A percentile compares a stretch with the other conserved stretches of the same genome.
Conservation (phyloP, 2,329 filamentous ascomycete species). For the Hypoxylon sp. region DNA sequence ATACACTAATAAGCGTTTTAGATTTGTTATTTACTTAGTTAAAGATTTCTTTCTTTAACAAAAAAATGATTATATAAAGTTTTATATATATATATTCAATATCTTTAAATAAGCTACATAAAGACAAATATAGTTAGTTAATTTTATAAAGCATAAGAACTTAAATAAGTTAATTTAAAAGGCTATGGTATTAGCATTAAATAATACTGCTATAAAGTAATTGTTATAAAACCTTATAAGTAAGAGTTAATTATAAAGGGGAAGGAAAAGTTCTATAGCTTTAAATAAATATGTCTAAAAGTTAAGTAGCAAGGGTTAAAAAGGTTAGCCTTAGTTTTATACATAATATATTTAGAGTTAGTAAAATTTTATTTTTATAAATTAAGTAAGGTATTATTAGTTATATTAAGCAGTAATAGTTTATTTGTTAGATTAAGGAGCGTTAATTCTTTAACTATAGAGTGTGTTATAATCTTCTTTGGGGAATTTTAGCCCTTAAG, state of each 20-base stretch:
- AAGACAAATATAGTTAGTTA: not conserved
- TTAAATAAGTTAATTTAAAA: not conserved
- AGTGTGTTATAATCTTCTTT: not conserved
- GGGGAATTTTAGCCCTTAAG: not conserved
- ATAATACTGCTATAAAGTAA: not conserved
- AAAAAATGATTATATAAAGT: not conserved
- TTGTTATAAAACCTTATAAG: no score
- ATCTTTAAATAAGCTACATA: not conserved
- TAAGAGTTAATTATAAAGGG: no score
- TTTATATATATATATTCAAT: not conserved
- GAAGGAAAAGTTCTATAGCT: no score
- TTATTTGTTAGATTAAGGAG: not conserved
- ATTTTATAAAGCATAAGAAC: not conserved
- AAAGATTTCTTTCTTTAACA: not conserved
- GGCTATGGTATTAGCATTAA: no score
- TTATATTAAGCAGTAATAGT: no score
- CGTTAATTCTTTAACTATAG: no score
- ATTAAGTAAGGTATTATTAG: no score
- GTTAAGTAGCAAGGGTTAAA: no score
- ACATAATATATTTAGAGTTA: no score
- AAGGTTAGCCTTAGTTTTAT: no score
- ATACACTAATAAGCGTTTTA: not conserved
- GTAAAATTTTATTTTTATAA: no score
- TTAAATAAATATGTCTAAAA: no score
- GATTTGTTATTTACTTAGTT: constrained; percentile 1